Conservation (phyloP, 1,139 yeast species). For the Blastobotrys illinoisensis region DNA sequence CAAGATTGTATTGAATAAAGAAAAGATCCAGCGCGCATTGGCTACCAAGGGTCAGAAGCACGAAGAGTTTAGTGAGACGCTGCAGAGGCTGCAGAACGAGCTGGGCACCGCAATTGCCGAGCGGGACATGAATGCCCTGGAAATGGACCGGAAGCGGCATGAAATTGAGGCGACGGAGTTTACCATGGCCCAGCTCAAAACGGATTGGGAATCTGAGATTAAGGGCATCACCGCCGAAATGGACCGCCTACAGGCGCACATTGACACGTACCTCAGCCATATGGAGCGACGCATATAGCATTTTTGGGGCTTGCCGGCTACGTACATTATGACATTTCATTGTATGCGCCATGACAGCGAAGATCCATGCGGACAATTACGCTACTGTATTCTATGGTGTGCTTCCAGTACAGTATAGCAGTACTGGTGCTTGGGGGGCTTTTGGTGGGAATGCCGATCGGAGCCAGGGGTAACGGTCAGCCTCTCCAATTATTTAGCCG, state of each 20-base stretch:
- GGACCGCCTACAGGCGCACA: slow-evolving; percentile 49
- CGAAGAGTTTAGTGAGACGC: slow-evolving; percentile 40
- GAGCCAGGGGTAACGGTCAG: background rate
- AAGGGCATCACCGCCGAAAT: slow-evolving; percentile 51
- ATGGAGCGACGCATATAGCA: slow-evolving; percentile 38
- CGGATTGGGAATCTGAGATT: slow-evolving; percentile 49
- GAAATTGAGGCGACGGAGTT: slow-evolving; percentile 46
- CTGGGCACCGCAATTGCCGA: slow-evolving; percentile 48
- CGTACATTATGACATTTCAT: background rate
- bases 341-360: background rate
- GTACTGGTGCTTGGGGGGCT: too few species aligned
- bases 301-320: background rate
- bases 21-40: slow-evolving; percentile 47
- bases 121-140: slow-evolving; percentile 48
- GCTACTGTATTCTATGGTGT: too few species aligned
- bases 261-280: slow-evolving; percentile 45
- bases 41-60: slow-evolving; percentile 47
- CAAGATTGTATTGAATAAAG: slow-evolving; percentile 50
- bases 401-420: too few species aligned
- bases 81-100: slow-evolving; percentile 43
- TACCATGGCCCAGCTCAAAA: slow-evolving; percentile 40
- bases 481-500: background rate
- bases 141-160: slow-evolving; percentile 44
- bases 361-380: background rate
- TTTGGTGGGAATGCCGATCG: background rate